phyloP scores from a whole-genome alignment of 2,329 filamentous ascomycete genomes.

The Stagonosporopsis tanaceti region DNA sequence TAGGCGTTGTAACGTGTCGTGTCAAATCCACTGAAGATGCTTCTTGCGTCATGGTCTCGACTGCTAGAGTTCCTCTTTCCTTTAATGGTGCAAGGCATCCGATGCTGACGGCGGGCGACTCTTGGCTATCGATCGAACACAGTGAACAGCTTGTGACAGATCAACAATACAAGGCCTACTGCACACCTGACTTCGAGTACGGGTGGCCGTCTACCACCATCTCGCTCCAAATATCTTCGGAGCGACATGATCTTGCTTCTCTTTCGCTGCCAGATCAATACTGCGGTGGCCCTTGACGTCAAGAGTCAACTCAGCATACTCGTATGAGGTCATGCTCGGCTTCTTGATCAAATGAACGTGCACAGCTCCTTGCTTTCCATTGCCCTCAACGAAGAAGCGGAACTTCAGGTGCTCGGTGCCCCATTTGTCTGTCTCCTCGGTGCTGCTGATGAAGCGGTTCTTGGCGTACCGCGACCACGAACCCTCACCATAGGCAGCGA shows the following conservation, averaged over 20 bases:
- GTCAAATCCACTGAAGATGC: neutral
- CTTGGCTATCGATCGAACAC: neutral
- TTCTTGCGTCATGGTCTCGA: neutral
- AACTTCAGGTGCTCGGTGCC: constrained; percentile 84
- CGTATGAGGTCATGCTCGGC: constrained; percentile 70
- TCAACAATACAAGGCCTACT: neutral
- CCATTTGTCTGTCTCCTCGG: constrained; percentile 71
- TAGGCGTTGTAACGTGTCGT: neutral
- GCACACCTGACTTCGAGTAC: neutral
- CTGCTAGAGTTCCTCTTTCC: neutral
- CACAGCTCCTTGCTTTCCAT: constrained; percentile 73
- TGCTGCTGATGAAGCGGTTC: constrained; percentile 68
- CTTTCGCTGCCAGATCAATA: constrained; percentile 49
- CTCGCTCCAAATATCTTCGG: constrained; percentile 49
- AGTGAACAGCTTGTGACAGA: no score
- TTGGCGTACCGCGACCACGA: constrained; percentile 82
- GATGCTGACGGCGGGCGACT: neutral
- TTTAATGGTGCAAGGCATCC: neutral
- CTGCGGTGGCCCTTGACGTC: constrained; percentile 74
- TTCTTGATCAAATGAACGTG: constrained; percentile 79
- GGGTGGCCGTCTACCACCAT: constrained; percentile 38
- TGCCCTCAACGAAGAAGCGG: constrained; percentile 86
- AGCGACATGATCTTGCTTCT: constrained; percentile 38
- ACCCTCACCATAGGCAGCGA: constrained; percentile 81
- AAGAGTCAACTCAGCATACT: constrained; percentile 81